Conservation (phyloP, 1,284 basidiomycete genomes). For the Marasmius oreades region DNA sequence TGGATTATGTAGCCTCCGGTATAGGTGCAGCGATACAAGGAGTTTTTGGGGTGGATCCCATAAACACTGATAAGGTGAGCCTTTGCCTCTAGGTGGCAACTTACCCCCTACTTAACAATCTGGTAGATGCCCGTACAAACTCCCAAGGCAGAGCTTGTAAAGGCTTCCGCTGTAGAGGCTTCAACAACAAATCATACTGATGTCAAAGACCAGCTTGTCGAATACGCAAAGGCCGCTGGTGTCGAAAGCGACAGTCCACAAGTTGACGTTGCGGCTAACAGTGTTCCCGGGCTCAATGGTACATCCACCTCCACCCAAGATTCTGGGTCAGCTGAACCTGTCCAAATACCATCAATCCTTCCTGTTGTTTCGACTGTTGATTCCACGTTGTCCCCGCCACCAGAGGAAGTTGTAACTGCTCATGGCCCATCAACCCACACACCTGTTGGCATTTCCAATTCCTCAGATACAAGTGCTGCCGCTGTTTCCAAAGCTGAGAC, state of each 20-base stretch:
- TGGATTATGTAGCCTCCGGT: conserved; percentile 35
- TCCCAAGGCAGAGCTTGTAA: conserved; percentile 19
- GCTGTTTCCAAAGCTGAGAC: background rate
- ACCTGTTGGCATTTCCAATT: background rate
- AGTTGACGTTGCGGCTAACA: background rate
- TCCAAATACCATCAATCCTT: conserved; percentile 4
- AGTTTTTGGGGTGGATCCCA: conserved; percentile 36
- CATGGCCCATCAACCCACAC: conserved; percentile 3
- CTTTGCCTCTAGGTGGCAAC: background rate
- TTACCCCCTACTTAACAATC: background rate
- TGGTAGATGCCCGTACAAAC: conserved; percentile 30
- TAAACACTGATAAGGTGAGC: conserved; percentile 33
- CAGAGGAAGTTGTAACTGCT: conserved; percentile 6
- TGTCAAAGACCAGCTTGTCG: background rate
- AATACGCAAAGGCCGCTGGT: background rate
- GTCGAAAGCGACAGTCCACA: background rate
- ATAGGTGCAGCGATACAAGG: conserved; percentile 33
- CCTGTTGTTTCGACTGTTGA: background rate
- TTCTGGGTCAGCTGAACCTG: too few relatives aligned
- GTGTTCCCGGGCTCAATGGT: background rate
- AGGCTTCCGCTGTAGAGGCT: conserved; percentile 1
- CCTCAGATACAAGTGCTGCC: background rate
- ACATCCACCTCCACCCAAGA: too few relatives aligned
- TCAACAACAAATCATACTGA: background rate
- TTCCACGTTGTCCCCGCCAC: background rate